Base-by-base conservation (phyloP, 2,329 filamentous ascomycete genomes). In the Talaromyces pinophilus region DNA sequence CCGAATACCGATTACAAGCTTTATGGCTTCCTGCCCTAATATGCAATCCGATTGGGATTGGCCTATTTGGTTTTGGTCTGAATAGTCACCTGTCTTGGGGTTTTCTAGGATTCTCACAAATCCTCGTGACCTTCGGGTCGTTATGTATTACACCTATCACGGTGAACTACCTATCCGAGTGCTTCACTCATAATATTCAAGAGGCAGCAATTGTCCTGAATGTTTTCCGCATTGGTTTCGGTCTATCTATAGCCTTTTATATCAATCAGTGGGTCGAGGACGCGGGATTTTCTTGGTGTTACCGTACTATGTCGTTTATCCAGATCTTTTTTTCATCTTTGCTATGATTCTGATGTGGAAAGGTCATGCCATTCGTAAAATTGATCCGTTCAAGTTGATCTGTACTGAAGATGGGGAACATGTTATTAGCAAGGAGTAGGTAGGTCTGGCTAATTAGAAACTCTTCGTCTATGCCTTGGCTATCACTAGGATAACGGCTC, bases 281-380 rank as follows among this genome's bases (percentile, higher is more conserved):
- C 6, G 63, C 60, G 38, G 63, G 55, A 15, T 50, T 42, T 28
- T 33, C 38, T 48, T 54, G 63, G 63, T 64, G 50, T 50, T 64
- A 64, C 25, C 28, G 52, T 25, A 59, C 50, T 40, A 48, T 64
- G 19, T 59, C 55, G 38, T 59, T 59, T 30, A 59, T 64, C 40
- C 40, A 59, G 19, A 62, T 59, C 11, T 62, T 62, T 28, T 33
- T 22, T 48, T 48, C 30, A 33, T 50, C 19, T 62, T 62, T 38
- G 46, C 42, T 50, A 19, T 62, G 11, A 38, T 64, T 25, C 40
- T 67, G 60, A 67, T 67, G 65, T 67, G 59, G 59, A 67, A 64
- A 35, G 65, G 65, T 8, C 59, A 64, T 46, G 25, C 30, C 19
- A 67, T 67, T 46, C 46, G 65, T 17, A 35, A 59, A 33, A 6